These are phyloP conservation scores for Yamadazyma triangularis DNA, from an alignment of 1,139 yeast genomes.

Conservation along the genomic window DNA sequence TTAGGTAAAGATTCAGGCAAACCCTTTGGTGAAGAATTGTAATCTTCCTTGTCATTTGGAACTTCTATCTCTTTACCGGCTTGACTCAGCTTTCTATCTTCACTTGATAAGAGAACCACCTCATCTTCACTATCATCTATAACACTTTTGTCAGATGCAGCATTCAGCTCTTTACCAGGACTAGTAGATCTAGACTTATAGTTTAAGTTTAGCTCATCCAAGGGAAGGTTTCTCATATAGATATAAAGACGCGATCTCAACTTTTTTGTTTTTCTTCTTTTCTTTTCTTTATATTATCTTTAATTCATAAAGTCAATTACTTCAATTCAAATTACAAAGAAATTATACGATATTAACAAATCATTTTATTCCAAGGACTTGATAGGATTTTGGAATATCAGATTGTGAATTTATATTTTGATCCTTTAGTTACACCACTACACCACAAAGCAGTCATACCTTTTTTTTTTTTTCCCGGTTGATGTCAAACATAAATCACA, in stretches of 20 bases:
- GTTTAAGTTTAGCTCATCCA: slow-evolving; percentile 5
- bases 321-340: background rate
- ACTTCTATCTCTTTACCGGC: too few species aligned
- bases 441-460: background rate
- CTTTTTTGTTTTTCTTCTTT: background rate
- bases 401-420: too few species aligned
- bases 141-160: background rate
- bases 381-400: too few species aligned
- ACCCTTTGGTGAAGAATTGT: too few species aligned
- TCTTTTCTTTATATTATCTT: background rate
- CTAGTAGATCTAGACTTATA: background rate
- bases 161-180: too few species aligned
- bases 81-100: too few species aligned
- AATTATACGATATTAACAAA: background rate
- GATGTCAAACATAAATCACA: background rate
- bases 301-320: background rate
- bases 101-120: slow-evolving; percentile 4
- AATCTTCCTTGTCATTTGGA: too few species aligned
- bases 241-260: background rate
- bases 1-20: too few species aligned
- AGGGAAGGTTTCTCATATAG: slow-evolving; percentile 2
- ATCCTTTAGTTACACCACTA: background rate
- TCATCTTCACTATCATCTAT: slow-evolving; percentile 7
- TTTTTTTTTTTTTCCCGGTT: background rate
- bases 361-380: background rate